A percentile compares a stretch with the other conserved stretches of the same genome.
Evolutionary conservation across 257 asterid genomes (phyloP).

Genomic region (Leptodermis oblonga): DNA sequence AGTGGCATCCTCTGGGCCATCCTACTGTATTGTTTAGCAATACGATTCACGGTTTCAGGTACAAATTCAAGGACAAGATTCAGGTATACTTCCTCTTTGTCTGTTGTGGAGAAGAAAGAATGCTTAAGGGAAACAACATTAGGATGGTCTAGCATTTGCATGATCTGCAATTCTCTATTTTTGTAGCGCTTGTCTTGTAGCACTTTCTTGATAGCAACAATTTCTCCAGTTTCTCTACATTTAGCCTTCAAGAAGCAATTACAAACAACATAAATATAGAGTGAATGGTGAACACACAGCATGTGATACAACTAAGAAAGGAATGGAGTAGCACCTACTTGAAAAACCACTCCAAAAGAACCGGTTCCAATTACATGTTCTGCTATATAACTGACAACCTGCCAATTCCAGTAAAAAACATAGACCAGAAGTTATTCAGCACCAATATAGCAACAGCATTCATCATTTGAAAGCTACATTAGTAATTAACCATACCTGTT

Average conservation of each 20-base stretch:
- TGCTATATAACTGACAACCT: conserved; percentile 88
- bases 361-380: conserved; percentile 98
- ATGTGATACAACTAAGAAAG: conserved; percentile 8
- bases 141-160: conserved; percentile 99
- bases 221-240: conserved; percentile 94
- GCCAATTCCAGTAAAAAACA: conserved; percentile 31
- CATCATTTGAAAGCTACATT: conserved; percentile 23
- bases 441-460: conserved; percentile 13
- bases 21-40: conserved; percentile 89
- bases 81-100: conserved; percentile 89
- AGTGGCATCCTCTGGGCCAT: conserved; percentile 88
- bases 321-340: conserved; percentile 47
- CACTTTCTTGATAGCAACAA: conserved; percentile 94
- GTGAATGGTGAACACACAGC: conserved; percentile 12
- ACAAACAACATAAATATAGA: conserved; percentile 12
- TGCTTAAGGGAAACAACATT: conserved; percentile 87
- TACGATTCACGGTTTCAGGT: conserved; percentile 91
- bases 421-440: background rate
- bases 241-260: conserved; percentile 62
- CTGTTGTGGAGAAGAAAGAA: conserved; percentile 82
- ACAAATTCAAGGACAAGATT: conserved; percentile 94
- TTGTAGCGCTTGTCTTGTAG: conserved; percentile 98
- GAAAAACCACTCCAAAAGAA: conserved; percentile 93
- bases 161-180: conserved; percentile 92
- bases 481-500: conserved; percentile 56